phyloP scores from a whole-genome alignment of 1,284 basidiomycete species.

The Fistulina hepatica region DNA sequence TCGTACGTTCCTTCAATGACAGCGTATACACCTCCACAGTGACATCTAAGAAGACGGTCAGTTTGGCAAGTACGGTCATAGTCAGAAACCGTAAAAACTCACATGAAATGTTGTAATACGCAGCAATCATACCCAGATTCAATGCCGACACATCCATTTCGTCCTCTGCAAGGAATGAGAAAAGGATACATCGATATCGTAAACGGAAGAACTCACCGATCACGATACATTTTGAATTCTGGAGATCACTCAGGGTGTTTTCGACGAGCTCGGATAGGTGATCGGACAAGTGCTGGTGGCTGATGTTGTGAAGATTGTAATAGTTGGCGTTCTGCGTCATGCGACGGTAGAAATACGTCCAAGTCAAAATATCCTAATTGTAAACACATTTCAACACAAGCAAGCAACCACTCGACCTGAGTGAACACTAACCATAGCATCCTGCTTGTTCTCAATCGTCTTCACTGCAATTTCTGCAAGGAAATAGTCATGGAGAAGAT shows the following conservation, averaged over 20 bases:
- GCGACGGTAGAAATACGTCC: constrained; percentile 94
- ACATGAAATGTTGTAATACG: constrained; percentile 88
- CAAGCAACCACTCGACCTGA: constrained; percentile 10
- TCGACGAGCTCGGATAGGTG: constrained; percentile 96
- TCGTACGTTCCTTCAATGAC: constrained; percentile 94
- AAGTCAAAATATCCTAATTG: constrained; percentile 79
- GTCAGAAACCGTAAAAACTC: constrained; percentile 20
- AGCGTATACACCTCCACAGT: constrained; percentile 96
- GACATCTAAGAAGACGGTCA: constrained; percentile 52
- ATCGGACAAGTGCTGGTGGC: constrained; percentile 86
- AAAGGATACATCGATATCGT: neutral
- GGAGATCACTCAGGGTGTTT: constrained; percentile 82
- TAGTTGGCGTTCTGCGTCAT: constrained; percentile 95
- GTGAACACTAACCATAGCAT: constrained; percentile 75
- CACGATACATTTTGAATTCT: constrained; percentile 89
- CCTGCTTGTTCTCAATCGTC: constrained; percentile 98
- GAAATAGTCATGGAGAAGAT: constrained; percentile 93
- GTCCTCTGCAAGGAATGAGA: constrained; percentile 45
- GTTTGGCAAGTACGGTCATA: constrained; percentile 9
- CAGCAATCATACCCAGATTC: constrained; percentile 94
- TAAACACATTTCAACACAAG: constrained; percentile 17
- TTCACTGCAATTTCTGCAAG: constrained; percentile 97
- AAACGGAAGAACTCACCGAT: constrained; percentile 54
- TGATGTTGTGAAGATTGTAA: constrained; percentile 90
- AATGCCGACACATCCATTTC: constrained; percentile 89